Base-by-base conservation (phyloP, 768 basidiomycete species). In the Collybiopsis confluens region DNA sequence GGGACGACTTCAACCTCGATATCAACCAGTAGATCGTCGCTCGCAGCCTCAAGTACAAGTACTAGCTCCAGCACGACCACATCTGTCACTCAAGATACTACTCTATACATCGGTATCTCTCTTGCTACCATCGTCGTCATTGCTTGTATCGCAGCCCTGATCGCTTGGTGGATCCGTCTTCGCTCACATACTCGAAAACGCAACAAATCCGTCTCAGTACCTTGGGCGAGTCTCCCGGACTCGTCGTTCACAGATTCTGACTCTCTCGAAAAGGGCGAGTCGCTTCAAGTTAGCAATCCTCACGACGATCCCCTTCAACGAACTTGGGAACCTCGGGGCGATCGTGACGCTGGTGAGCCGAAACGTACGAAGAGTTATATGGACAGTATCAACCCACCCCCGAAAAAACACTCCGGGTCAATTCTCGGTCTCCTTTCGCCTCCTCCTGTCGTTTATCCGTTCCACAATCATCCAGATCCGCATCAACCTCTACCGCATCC, bases 71-170 rank as follows among this genome's bases (percentile, higher is more conserved):
- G 24, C 3, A 28, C 40, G 18, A 45, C 52, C 7, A 26, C 52
- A 21, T 42, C 52, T 4, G 18, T 20, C 33, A 44, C 43, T 13
- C 38, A 41, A 15, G 41, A 41, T 18, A 10, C 76, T 1, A 73
- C 76, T 35, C 73, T 80, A 59, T 82, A 82, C 58, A 60, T 80
- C 3, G 78, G 70, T 23, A 71, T 83, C 48, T 68, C 71, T n/a
- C 66, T 83, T 2, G 81, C 76, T 28, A 65, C 66, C 0, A 70
- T 85, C 54, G 69, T 72, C 16, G 68, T 73, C 30, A 56, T 80
- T 45, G 75, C 77, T 5, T 70, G 72, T 48, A 40, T 81, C 30
- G 63, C 74, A 15, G 73, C 78, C 36, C 58, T 82, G n/a, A 60
- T 79, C 28, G 75, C 78, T 0, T 81, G 75, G 74, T 71, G 68